Evolutionary conservation across 2,329 filamentous ascomycete species (phyloP).

Genomic region (Botrytis pseudocinerea): DNA sequence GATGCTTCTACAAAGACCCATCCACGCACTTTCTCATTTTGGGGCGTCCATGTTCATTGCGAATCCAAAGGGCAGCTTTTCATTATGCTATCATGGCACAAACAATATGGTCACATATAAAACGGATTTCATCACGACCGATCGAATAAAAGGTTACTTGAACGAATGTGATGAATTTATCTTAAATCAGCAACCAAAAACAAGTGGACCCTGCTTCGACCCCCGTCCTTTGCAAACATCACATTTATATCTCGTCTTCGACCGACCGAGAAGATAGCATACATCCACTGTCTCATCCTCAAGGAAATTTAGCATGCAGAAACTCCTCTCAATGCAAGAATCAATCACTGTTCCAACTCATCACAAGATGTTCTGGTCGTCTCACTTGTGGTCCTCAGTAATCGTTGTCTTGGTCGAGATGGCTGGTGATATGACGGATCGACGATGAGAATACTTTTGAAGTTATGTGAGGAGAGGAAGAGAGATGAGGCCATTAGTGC

Average conservation of each 20-base stretch:
- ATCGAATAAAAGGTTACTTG: not conserved
- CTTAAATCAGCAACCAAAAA: not conserved
- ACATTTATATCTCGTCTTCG: not conserved
- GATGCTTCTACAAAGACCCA: not conserved
- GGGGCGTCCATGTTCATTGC: not conserved
- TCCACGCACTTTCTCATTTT: not conserved
- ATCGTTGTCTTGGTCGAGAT: conserved; percentile 14
- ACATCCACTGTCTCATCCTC: not conserved
- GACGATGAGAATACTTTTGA: not conserved
- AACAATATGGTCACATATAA: not conserved
- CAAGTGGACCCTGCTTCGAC: not conserved
- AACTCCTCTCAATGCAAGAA: not conserved
- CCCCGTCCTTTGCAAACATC: not conserved
- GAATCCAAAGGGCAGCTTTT: not conserved
- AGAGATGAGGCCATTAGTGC: conserved; percentile 3
- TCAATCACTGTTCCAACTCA: not conserved
- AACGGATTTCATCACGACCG: not conserved
- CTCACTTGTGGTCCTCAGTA: not conserved
- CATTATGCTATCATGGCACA: not conserved
- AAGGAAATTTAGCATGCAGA: not conserved
- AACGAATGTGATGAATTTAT: conserved; percentile 4
- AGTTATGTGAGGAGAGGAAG: not conserved
- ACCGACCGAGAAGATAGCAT: not conserved
- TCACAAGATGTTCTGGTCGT: not conserved
- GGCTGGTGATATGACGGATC: not conserved